phyloP scores from a whole-genome alignment of 345 rosid species.

The thale cress (Arabidopsis thaliana) region DNA sequence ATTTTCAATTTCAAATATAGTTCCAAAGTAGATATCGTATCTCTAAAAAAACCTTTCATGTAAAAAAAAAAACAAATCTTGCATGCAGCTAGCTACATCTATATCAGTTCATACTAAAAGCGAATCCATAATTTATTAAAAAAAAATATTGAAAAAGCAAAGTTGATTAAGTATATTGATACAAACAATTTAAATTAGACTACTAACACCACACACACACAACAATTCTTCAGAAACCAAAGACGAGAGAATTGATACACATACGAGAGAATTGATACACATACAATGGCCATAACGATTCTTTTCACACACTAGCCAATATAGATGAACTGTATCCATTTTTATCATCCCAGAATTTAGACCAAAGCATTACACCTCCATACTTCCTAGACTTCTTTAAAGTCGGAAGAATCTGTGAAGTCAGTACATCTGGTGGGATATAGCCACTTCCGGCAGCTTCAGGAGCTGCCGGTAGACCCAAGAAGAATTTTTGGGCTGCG shows the following conservation, averaged over 20 bases:
- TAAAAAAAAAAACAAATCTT: too few relatives aligned
- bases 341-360: slow-evolving; percentile 58
- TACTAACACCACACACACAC: slow-evolving; percentile 7
- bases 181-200: not conserved
- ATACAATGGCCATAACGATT: slow-evolving; percentile 16
- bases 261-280: not conserved
- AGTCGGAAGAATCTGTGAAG: slow-evolving; percentile 51
- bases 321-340: slow-evolving; percentile 61
- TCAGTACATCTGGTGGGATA: slow-evolving; percentile 52
- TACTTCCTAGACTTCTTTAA: slow-evolving; percentile 54
- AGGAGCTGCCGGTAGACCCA: slow-evolving; percentile 66
- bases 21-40: too few relatives aligned
- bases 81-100: too few relatives aligned
- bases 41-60: too few relatives aligned
- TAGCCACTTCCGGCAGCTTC: slow-evolving; percentile 64
- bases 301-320: slow-evolving; percentile 45
- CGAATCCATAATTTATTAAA: not conserved
- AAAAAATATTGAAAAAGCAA: not conserved
- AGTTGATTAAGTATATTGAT: slow-evolving; percentile 6
- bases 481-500: slow-evolving; percentile 46
- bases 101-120: too few relatives aligned
- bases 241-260: not conserved
- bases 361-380: slow-evolving; percentile 76
- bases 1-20: too few relatives aligned
- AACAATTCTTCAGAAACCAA: slow-evolving; percentile 20